phyloP scores from a whole-genome alignment of 75 land plant species.

The Pinus taeda region DNA sequence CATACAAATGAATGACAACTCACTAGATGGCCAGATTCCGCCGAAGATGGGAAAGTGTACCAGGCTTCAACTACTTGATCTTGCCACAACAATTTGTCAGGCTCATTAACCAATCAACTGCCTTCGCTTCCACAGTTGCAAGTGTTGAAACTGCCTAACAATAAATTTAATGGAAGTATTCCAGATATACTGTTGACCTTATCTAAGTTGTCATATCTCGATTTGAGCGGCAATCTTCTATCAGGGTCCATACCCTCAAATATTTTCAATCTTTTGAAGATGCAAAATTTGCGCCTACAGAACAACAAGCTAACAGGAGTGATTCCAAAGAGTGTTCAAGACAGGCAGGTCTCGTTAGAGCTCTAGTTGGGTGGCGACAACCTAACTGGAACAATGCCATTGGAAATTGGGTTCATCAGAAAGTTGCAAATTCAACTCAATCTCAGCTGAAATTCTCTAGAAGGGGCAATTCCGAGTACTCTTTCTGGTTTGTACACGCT shows the following conservation, averaged over 20 bases:
- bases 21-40: slow-evolving; percentile 4
- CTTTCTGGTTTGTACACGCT: slow-evolving; percentile 11
- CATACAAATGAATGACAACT: slow-evolving; percentile 17
- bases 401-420: slow-evolving; percentile 6
- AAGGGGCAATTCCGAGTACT: slow-evolving; percentile 28
- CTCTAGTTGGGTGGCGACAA: slow-evolving; percentile 48
- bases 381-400: slow-evolving; percentile 39
- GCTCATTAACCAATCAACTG: slow-evolving; percentile 7
- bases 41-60: neutral
- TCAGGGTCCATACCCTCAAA: slow-evolving; percentile 22
- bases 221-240: slow-evolving; percentile 33
- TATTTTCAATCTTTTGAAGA: slow-evolving; percentile 19
- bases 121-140: neutral
- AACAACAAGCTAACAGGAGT: slow-evolving; percentile 30
- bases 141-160: slow-evolving; percentile 5
- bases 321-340: slow-evolving; percentile 21
- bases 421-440: slow-evolving; percentile 31
- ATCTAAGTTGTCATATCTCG: slow-evolving; percentile 21
- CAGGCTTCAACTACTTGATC: slow-evolving; percentile 18
- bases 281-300: slow-evolving; percentile 23
- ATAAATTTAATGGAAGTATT: slow-evolving; percentile 8
- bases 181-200: slow-evolving; percentile 9
- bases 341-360: slow-evolving; percentile 16
- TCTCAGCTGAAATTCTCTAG: slow-evolving; percentile 46
- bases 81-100: slow-evolving; percentile 19